These are phyloP conservation scores for Alliaria petiolata DNA, from an alignment of 345 rosid genomes.

Conservation along the genomic window DNA sequence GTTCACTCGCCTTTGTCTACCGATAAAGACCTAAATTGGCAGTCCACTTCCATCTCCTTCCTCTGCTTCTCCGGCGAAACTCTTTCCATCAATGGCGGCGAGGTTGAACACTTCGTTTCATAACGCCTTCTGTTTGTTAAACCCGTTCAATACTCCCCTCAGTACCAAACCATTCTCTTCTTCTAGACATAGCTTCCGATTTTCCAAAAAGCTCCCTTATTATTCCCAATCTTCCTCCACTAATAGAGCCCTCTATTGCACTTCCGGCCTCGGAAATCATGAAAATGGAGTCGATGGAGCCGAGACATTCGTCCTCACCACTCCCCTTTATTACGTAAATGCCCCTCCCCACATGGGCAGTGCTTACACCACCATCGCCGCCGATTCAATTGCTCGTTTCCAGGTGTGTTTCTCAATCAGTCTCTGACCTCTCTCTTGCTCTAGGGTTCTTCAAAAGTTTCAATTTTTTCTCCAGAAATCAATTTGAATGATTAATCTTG, in stretches of 20 bases:
- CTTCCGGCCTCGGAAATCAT: slow-evolving; percentile 29
- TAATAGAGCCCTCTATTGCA: slow-evolving; percentile 45
- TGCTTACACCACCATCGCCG: slow-evolving; percentile 96
- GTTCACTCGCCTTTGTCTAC: not conserved
- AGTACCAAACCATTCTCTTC: slow-evolving; percentile 37
- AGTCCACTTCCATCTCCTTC: not conserved
- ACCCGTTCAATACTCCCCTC: slow-evolving; percentile 38
- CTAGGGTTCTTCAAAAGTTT: not conserved
- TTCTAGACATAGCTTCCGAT: slow-evolving; percentile 38
- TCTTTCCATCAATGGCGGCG: slow-evolving; percentile 47
- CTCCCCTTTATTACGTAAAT: slow-evolving; percentile 97
- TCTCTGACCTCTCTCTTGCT: not conserved
- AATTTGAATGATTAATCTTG: not conserved
- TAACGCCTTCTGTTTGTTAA: slow-evolving; percentile 48
- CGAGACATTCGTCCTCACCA: slow-evolving; percentile 65
- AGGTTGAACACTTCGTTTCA: slow-evolving; percentile 60
- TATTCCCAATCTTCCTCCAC: slow-evolving; percentile 25
- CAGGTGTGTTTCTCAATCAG: slow-evolving; percentile 48
- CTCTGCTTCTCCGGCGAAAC: slow-evolving; percentile 26
- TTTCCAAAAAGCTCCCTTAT: slow-evolving; percentile 34
- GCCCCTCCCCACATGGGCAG: slow-evolving; percentile 99
- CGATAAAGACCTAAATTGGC: slow-evolving; percentile 1
- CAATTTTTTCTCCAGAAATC: not conserved
- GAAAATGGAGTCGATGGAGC: slow-evolving; percentile 8
- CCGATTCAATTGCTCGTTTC: slow-evolving; percentile 90